Evolutionary conservation across 2,329 filamentous ascomycete species (phyloP), one percentile per base, ranked within the genome.

Genomic region (Diaporthe amygdali): DNA sequence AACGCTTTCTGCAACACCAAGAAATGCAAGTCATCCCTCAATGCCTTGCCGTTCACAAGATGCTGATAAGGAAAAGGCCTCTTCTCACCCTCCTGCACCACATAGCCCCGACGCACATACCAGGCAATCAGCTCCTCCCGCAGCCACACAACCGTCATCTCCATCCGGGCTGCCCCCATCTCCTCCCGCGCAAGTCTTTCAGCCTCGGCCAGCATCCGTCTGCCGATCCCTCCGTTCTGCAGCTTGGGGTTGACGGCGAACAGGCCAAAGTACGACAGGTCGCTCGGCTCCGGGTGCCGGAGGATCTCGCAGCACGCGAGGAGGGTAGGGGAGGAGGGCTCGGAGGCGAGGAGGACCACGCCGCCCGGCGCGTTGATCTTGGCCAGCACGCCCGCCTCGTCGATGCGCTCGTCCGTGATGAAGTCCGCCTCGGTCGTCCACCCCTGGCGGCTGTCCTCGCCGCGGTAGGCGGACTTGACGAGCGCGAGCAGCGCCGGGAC

Each of bases 391-490:
- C 80, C 80, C 0, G 70, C 72, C 1, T 76, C 72, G 72, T 83
- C 80, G 76, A 86, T 86, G 77, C 84, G 84, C 30, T 83, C 78
- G 75, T 82, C 84, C 12, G 76, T 76, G 25, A 86, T 74, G 10
- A 85, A 78, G 69, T 85, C 82, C 20, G 84, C 83, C 73, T 86
- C 84, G 5, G 83, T 85, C 17, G 84, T 86, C 85, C 84, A 86
- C 67, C 85, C 85, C 20, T 77, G 75, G 37, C 81, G 79, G 74
- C 79, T 82, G 30, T 76, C 68, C 2, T 81, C 80, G 66, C 84
- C 84, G 71, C 84, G 83, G 78, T 85, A 87, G 47, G 84, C 84
- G 2, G 81, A 81, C 61, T 80, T 78, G 61, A 86, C 79, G 66
- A 87, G 81, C 4, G 78, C 71, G 27, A 82, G 79, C 34, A 85